A percentile compares a stretch with the other conserved stretches of the same genome.
Conservation (phyloP, 108 stramenopile genomes). For the Pseudonitzschia delicatissima region DNA sequence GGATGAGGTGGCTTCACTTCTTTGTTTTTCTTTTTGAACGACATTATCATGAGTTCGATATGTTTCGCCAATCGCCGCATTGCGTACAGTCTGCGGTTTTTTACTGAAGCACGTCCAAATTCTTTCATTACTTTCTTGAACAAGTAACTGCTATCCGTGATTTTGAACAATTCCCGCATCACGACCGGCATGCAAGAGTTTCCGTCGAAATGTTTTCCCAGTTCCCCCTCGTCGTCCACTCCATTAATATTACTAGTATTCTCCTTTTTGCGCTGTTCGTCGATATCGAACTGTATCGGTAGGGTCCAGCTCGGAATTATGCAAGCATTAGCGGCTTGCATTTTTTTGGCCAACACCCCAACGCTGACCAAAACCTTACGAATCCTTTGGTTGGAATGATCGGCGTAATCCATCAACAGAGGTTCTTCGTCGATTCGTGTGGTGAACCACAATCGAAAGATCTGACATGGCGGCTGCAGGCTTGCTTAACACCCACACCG, state of each 20-base stretch:
- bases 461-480: constrained; percentile 47
- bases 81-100: neutral
- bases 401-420: constrained; percentile 17
- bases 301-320: constrained; percentile 21
- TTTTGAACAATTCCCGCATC: neutral
- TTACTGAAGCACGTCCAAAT: neutral
- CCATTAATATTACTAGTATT: neutral
- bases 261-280: constrained; percentile 4
- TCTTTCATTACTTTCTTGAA: neutral
- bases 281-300: neutral
- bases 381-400: neutral
- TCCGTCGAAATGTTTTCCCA: neutral
- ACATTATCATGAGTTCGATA: neutral
- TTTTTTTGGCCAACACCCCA: constrained; percentile 35
- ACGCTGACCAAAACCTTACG: constrained; percentile 18
- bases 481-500: constrained; percentile 66
- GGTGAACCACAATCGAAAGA: constrained; percentile 36
- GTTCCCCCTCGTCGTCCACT: neutral
- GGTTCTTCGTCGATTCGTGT: constrained; percentile 20
- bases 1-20: constrained; percentile 1
- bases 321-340: constrained; percentile 32
- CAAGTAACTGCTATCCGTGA: neutral
- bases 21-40: neutral
- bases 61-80: constrained; percentile 10
- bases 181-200: neutral